A percentile compares a stretch with the other conserved stretches of the same genome.
Evolutionary conservation across 169 alveolate genomes (phyloP).

Genomic region (Theileria sp.): DNA sequence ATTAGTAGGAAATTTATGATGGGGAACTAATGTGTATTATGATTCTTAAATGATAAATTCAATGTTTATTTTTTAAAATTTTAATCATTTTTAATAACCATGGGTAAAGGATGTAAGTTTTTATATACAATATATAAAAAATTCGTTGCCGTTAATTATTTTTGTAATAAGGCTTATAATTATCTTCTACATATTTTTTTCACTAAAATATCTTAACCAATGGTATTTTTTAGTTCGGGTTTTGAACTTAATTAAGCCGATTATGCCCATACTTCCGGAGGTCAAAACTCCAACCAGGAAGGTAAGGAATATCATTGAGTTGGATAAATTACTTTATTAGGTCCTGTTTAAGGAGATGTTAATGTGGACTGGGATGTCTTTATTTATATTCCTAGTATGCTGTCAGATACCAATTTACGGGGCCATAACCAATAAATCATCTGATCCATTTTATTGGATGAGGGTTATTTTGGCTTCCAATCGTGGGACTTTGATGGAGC

Average conservation of each 20-base stretch:
- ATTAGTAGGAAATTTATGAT: neutral
- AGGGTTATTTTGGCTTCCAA: constrained; percentile 98
- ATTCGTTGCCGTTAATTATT: neutral
- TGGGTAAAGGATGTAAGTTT: constrained; percentile 71
- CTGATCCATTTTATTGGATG: constrained; percentile 98
- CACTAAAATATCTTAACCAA: neutral
- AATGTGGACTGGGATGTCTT: constrained; percentile 96
- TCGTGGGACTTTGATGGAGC: constrained; percentile 99
- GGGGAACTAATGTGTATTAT: constrained; percentile 30
- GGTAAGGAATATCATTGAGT: constrained; percentile 62
- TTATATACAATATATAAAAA: neutral
- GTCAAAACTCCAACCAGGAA: constrained; percentile 93
- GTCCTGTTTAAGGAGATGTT: constrained; percentile 93
- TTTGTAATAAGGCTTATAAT: neutral
- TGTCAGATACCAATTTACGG: constrained; percentile 99
- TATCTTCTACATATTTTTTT: constrained; percentile 2
- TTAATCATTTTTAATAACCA: constrained; percentile 19
- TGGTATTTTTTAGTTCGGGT: constrained; percentile 82
- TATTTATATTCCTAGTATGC: constrained; percentile 94
- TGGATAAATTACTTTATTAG: constrained; percentile 37
- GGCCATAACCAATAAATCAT: constrained; percentile 90
- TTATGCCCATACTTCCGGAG: constrained; percentile 95
- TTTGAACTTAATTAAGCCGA: constrained; percentile 93
- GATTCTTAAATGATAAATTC: neutral
- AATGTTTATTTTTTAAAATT: neutral